Evolutionary conservation across 768 basidiomycete genomes (phyloP).

Genomic region (Macrolepiota fuliginosa): DNA sequence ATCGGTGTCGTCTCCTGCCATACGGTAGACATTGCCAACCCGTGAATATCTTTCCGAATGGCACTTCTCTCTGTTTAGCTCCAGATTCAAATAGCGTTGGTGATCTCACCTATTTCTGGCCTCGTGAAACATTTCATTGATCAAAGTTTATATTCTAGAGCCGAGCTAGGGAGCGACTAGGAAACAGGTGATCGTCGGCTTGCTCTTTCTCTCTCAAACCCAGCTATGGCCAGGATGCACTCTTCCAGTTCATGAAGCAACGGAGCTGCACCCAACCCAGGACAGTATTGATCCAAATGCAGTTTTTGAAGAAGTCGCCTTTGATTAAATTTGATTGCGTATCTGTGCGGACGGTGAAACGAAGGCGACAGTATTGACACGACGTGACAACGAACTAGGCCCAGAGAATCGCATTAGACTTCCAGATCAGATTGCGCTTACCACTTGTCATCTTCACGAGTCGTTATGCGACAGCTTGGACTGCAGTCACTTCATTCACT

Average conservation of each 20-base stretch:
- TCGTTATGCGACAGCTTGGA: constrained; percentile 2
- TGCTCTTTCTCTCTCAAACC: too few relatives aligned
- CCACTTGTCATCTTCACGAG: not conserved
- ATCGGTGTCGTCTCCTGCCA: not conserved
- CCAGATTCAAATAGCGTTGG: too few relatives aligned
- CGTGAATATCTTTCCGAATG: not conserved
- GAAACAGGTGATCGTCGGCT: too few relatives aligned
- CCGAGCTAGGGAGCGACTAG: too few relatives aligned
- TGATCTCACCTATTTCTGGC: too few relatives aligned
- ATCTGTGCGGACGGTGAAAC: not conserved
- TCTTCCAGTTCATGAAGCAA: too few relatives aligned
- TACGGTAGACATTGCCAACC: not conserved
- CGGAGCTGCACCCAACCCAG: not conserved
- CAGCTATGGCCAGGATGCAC: too few relatives aligned
- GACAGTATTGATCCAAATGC: not conserved
- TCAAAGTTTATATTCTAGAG: too few relatives aligned
- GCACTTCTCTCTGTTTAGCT: too few relatives aligned
- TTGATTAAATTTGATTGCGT: not conserved
- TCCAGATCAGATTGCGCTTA: not conserved
- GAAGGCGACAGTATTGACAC: not conserved
- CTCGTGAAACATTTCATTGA: too few relatives aligned
- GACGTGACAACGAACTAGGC: constrained; percentile 8
- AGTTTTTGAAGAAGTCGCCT: not conserved
- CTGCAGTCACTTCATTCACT: not conserved
- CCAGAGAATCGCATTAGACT: not conserved